Percentiles rank a stretch among this genome's conserved stretches.
phyloP scores from a whole-genome alignment of 2,329 filamentous ascomycete species.

The Neonectria coccinea region DNA sequence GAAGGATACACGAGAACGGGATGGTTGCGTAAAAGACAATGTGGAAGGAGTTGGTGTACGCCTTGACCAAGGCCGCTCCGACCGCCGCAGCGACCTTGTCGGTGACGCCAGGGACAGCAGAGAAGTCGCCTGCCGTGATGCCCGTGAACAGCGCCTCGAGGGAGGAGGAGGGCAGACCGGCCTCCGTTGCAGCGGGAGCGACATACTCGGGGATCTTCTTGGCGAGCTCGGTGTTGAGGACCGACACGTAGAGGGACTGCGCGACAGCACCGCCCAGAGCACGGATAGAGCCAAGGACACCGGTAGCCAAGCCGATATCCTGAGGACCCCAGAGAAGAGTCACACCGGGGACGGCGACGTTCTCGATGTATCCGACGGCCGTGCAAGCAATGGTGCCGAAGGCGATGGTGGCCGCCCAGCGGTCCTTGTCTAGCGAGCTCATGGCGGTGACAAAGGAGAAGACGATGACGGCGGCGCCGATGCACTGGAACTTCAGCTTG shows the following conservation, averaged over 20 bases:
- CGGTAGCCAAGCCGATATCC: conserved; percentile 59
- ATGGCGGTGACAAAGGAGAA: conserved; percentile 51
- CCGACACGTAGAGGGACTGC: conserved; percentile 52
- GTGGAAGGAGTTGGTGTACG: conserved; percentile 58
- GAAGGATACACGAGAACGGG: conserved; percentile 54
- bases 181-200: conserved; percentile 47
- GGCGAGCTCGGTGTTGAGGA: conserved; percentile 52
- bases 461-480: conserved; percentile 47
- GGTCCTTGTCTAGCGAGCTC: conserved; percentile 43
- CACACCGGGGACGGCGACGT: conserved; percentile 56
- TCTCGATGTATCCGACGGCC: conserved; percentile 54
- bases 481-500: conserved; percentile 51
- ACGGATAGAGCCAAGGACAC: conserved; percentile 60
- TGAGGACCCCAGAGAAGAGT: conserved; percentile 59
- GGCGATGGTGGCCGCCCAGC: conserved; percentile 48
- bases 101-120: conserved; percentile 51
- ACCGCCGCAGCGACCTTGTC: conserved; percentile 50
- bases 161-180: conserved; percentile 51
- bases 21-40: conserved; percentile 57
- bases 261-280: conserved; percentile 55
- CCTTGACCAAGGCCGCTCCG: conserved; percentile 50
- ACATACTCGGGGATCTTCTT: conserved; percentile 51
- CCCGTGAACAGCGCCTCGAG: conserved; percentile 50
- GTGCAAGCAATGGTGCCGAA: conserved; percentile 49
- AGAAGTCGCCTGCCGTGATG: conserved; percentile 48